phyloP scores from a whole-genome alignment of 768 basidiomycete species.

The Dictyophora rubrovolvata region DNA sequence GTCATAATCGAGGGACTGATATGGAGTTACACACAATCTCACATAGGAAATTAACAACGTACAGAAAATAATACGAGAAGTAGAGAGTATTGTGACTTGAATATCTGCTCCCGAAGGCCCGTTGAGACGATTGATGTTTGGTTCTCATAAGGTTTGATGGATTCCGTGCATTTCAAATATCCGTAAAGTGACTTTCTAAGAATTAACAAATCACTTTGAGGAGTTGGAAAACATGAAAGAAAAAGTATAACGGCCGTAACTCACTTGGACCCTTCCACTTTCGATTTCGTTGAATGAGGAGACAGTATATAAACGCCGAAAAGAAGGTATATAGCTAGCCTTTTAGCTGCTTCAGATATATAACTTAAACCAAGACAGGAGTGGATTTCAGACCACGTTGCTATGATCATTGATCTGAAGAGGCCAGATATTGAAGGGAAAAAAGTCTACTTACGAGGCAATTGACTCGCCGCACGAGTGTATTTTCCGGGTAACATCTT shows the following conservation, averaged over 20 bases:
- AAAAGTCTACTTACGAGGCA: conserved; percentile 42
- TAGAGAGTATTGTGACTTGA: conserved; percentile 11
- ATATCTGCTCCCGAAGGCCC: not conserved
- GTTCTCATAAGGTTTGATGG: not conserved
- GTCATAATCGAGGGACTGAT: not conserved
- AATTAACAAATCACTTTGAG: not conserved
- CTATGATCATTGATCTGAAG: conserved; percentile 25
- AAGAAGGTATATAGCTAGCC: conserved; percentile 45
- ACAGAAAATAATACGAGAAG: conserved; percentile 15
- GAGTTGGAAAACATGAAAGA: not conserved
- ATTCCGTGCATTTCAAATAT: not conserved
- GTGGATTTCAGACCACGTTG: conserved; percentile 41
- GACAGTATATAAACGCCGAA: conserved; percentile 47
- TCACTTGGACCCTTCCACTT: not conserved
- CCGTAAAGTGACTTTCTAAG: not conserved
- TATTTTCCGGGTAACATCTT: conserved; percentile 36
- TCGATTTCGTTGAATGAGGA: not conserved
- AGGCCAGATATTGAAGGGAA: not conserved
- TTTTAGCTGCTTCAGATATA: conserved; percentile 50
- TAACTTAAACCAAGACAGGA: conserved; percentile 35
- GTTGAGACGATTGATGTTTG: not conserved
- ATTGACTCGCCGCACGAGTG: conserved; percentile 50
- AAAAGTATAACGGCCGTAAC: not conserved
- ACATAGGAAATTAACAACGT: not conserved
- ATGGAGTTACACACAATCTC: not conserved